These are phyloP conservation scores for Microstegium vimineum DNA, from an alignment of 176 grass and related monocot genomes.

Conservation along the genomic window DNA sequence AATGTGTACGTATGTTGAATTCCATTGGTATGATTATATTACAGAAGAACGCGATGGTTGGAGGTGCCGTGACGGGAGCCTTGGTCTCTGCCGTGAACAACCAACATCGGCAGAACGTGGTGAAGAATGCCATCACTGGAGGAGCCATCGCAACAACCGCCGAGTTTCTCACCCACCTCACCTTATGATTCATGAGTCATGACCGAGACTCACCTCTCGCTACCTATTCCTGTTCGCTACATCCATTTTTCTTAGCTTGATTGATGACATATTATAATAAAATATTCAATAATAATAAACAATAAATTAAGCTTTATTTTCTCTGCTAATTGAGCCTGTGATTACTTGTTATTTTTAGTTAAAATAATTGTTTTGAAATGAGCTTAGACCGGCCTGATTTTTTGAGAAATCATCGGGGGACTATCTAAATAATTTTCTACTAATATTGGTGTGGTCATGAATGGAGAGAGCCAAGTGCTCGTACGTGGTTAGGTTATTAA, in stretches of 20 bases:
- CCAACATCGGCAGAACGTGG: slow-evolving; percentile 27
- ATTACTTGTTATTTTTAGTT: not conserved
- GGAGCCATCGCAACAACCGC: slow-evolving; percentile 55
- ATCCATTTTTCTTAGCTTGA: not conserved
- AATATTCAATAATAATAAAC: not conserved
- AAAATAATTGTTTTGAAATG: not conserved
- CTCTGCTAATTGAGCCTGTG: not conserved
- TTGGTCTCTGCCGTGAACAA: slow-evolving; percentile 45
- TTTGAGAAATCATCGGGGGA: not conserved
- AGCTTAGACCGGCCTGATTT: not conserved
- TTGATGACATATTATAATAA: not conserved
- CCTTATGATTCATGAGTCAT: slow-evolving; percentile 11
- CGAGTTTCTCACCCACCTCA: slow-evolving; percentile 54
- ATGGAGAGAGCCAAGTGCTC: too few relatives aligned
- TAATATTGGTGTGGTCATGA: too few relatives aligned
- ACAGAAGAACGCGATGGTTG: slow-evolving; percentile 64
- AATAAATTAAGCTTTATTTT: not conserved
- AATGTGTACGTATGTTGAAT: not conserved
- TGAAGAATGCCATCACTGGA: slow-evolving; percentile 50
- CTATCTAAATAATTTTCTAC: too few relatives aligned
- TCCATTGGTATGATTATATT: not conserved
- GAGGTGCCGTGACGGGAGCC: slow-evolving; percentile 48
- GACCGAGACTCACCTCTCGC: too few relatives aligned
- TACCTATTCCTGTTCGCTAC: not conserved
- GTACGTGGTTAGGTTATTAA: too few relatives aligned